Conservation (phyloP, 2,329 filamentous ascomycete species). For the Thielaviopsis musarum region DNA sequence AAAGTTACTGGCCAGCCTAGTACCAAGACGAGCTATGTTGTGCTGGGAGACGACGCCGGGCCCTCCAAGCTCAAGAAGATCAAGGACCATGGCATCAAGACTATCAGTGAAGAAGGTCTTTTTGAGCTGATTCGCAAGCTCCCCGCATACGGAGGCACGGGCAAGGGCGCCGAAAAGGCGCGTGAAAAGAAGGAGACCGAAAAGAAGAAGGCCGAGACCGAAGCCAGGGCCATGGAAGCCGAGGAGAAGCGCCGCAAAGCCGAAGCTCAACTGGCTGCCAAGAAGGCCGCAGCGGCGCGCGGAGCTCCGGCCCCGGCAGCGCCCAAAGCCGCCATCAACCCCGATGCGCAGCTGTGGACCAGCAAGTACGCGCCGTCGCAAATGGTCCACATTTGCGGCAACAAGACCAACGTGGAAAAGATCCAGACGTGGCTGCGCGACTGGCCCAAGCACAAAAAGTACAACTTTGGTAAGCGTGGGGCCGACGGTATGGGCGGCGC, state of each 20-base stretch:
- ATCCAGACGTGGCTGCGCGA: constrained; percentile 74
- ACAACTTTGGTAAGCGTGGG: constrained; percentile 66
- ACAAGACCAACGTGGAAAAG: constrained; percentile 78
- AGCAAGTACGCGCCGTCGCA: constrained; percentile 84
- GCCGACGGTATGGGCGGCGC: constrained; percentile 69
- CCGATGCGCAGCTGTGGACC: constrained; percentile 65
- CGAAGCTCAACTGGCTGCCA: constrained; percentile 34
- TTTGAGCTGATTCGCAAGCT: constrained; percentile 69
- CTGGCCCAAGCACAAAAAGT: constrained; percentile 65
- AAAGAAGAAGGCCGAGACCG: constrained; percentile 62
- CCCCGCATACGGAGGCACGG: constrained; percentile 72
- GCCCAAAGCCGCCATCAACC: constrained; percentile 22
- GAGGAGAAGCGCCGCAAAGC: constrained; percentile 49
- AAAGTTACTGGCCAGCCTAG: constrained; percentile 78
- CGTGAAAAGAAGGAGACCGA: constrained; percentile 75
- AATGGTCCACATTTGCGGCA: constrained; percentile 81
- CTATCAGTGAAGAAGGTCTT: constrained; percentile 84
- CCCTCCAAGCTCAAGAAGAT: constrained; percentile 89
- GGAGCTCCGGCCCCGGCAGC: constrained; percentile 23
- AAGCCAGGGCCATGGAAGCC: constrained; percentile 71
- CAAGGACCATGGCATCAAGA: constrained; percentile 60
- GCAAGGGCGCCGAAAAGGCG: constrained; percentile 72
- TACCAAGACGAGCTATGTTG: constrained; percentile 84
- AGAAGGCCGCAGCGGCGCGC: constrained; percentile 21
- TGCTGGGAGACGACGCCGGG: constrained; percentile 79